Evolutionary conservation across 1,139 yeast species (phyloP), one percentile per base, ranked within the genome.

Genomic region (Yamadazyma jaroonii): DNA sequence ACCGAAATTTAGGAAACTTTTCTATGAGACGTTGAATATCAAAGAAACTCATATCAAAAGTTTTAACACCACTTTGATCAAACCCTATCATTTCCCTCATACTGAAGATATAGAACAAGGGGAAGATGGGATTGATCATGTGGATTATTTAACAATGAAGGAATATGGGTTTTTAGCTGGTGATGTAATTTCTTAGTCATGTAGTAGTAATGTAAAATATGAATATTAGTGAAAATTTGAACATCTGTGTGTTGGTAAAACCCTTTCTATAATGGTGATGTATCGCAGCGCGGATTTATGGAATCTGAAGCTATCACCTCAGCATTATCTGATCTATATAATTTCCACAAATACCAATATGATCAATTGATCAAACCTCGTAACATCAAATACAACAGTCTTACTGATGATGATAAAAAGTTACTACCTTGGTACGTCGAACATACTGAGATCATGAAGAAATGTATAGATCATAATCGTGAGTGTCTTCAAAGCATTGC

Each of bases 371-470:
- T 71, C 27, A 58, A 56, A 30, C 74, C 75, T 3, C 54, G 72
- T 12, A 44, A 48, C n/a, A 44, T 57, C 32, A 62, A 60, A 42
- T 53, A 47, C 36, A 49, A 47, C 11, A 49, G 64, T 2, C 54
- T 81, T 17, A 45, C 71, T 0, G 38, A 42, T 0, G 59, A 61
- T 7, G 84, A 81, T 32, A 56, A 66, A 42, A 39, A 39, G 6
- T 53, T 77, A 6, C 34, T 82, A 2, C 74, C 80, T 0, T 79
- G 84, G 82, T 78, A 72, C 49, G 61, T 61, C 0, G 43, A 54
- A 6, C 77, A 82, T 47, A 50, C 80, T 1, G 57, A 61, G 2
- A 55, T 67, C 11, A 46, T 84, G 15, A 63, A 62, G 34, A 59
- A 62, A 29, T 70, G 81, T 31, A 70, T 84, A 21, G 61, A 60